Percentiles rank a stretch among this genome's conserved stretches.
phyloP scores from a whole-genome alignment of 108 stramenopile species.

The Cyclotella sp. region DNA sequence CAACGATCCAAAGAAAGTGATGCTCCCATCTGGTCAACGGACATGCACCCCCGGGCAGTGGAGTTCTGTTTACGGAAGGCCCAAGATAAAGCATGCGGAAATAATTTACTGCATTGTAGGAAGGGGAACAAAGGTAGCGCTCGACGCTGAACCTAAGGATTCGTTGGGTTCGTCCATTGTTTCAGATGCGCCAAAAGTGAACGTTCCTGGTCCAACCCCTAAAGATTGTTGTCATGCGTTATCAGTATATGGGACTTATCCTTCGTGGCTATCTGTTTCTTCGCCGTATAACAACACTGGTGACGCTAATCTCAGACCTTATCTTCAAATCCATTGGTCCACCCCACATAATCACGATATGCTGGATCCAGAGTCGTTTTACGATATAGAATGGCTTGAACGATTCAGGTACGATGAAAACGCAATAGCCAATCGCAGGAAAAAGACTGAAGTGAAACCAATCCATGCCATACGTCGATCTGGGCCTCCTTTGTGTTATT shows the following conservation, averaged over 20 bases:
- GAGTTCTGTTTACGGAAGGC: slow-evolving; percentile 14
- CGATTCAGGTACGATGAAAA: slow-evolving; percentile 46
- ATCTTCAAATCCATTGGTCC: slow-evolving; percentile 52
- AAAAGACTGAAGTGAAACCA: slow-evolving; percentile 40
- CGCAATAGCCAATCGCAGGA: slow-evolving; percentile 21
- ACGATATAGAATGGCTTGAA: slow-evolving; percentile 63
- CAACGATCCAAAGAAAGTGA: slow-evolving; percentile 67
- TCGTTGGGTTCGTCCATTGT: neutral
- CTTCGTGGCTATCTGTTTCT: slow-evolving; percentile 26
- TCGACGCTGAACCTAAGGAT: neutral
- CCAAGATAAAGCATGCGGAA: slow-evolving; percentile 23
- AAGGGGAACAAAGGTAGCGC: neutral
- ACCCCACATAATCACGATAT: neutral
- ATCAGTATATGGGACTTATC: slow-evolving; percentile 36
- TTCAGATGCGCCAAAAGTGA: neutral
- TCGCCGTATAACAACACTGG: neutral
- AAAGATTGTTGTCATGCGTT: slow-evolving; percentile 48
- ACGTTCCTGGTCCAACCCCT: slow-evolving; percentile 37
- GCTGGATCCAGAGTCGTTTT: slow-evolving; percentile 44
- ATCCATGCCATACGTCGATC: slow-evolving; percentile 24
- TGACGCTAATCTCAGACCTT: slow-evolving; percentile 16
- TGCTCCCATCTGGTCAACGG: slow-evolving; percentile 70
- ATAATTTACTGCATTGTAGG: slow-evolving; percentile 37
- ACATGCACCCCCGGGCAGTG: slow-evolving; percentile 57
- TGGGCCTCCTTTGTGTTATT: slow-evolving; percentile 23